phyloP scores from a whole-genome alignment of 2,329 filamentous ascomycete genomes.

The Arachnomyces sp. region DNA sequence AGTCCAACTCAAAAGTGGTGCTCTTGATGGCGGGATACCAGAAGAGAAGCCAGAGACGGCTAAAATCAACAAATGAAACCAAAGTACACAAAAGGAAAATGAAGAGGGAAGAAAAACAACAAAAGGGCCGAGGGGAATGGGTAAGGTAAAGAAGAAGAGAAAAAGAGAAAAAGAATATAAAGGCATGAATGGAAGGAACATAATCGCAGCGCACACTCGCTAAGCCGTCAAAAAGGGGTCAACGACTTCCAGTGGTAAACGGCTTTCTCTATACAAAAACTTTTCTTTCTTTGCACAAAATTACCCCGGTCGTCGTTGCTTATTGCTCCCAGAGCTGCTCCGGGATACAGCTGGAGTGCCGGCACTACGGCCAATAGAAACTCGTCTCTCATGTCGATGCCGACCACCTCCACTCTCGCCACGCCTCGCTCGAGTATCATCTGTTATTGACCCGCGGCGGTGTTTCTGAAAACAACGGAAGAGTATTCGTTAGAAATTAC shows the following conservation, averaged over 20 bases:
- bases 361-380: constrained; percentile 29
- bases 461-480: constrained; percentile 40
- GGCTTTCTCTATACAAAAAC: no score
- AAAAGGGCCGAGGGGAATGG: constrained; percentile 17
- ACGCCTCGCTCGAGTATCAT: constrained; percentile 26
- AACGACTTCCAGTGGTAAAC: no score
- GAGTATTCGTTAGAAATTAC: constrained; percentile 40
- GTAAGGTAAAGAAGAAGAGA: constrained; percentile 17
- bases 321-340: constrained; percentile 31
- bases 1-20: constrained; percentile 28
- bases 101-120: constrained; percentile 15
- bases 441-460: constrained; percentile 34
- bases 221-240: constrained; percentile 24
- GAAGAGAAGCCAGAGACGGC: constrained; percentile 6
- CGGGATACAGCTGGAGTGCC: constrained; percentile 29
- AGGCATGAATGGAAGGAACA: constrained; percentile 23
- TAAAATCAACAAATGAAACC: constrained; percentile 29
- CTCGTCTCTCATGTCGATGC: constrained; percentile 34
- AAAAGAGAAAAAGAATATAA: constrained; percentile 17
- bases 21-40: constrained; percentile 17
- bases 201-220: constrained; percentile 30
- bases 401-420: constrained; percentile 31
- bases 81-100: constrained; percentile 35
- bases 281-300: constrained; percentile 3
- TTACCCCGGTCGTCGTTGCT: constrained; percentile 4